Percentiles rank a stretch among this genome's conserved stretches.
These are phyloP conservation scores for Aspergillus kassunensis DNA, from an alignment of 495 filamentous ascomycete genomes.

Conservation along the genomic window DNA sequence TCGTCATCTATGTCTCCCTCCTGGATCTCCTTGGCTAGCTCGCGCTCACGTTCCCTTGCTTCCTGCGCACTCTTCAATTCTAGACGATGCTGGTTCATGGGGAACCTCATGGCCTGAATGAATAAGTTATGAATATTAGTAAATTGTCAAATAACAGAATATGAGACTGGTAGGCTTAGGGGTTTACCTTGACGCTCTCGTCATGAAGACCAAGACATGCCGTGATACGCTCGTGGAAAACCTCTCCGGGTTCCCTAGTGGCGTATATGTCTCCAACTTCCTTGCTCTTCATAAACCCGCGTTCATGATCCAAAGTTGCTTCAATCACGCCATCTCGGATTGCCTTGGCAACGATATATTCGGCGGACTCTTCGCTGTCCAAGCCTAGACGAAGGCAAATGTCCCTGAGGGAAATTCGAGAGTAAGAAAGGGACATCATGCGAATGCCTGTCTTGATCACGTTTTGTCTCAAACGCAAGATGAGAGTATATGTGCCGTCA, in stretches of 20 bases:
- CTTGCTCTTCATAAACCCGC: constrained; percentile 98
- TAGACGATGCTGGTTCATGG: constrained; percentile 98
- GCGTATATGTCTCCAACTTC: constrained; percentile 92
- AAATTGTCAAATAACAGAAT: not conserved
- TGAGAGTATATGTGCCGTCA: constrained; percentile 93
- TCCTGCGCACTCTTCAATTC: constrained; percentile 98
- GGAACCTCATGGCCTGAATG: constrained; percentile 89
- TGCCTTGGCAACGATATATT: constrained; percentile 98
- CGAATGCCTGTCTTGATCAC: constrained; percentile 99
- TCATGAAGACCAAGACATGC: constrained; percentile 90
- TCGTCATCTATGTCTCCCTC: constrained; percentile 97
- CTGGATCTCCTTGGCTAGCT: constrained; percentile 98
- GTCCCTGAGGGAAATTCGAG: constrained; percentile 92
- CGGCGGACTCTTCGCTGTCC: constrained; percentile 91
- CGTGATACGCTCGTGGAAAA: constrained; percentile 91
- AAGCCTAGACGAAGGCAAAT: constrained; percentile 92
- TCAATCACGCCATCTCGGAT: constrained; percentile 98
- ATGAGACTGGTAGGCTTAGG: too few relatives aligned
- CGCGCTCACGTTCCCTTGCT: constrained; percentile 89
- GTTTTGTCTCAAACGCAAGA: constrained; percentile 91
- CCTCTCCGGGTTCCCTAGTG: constrained; percentile 90
- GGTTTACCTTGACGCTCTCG: constrained; percentile 89
- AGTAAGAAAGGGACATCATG: constrained; percentile 98
- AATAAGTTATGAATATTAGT: constrained; percentile 14
- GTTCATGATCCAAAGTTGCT: constrained; percentile 88